Base-by-base conservation (phyloP, 192 early-diverging fungal genomes). In the Coemansia sp. region DNA sequence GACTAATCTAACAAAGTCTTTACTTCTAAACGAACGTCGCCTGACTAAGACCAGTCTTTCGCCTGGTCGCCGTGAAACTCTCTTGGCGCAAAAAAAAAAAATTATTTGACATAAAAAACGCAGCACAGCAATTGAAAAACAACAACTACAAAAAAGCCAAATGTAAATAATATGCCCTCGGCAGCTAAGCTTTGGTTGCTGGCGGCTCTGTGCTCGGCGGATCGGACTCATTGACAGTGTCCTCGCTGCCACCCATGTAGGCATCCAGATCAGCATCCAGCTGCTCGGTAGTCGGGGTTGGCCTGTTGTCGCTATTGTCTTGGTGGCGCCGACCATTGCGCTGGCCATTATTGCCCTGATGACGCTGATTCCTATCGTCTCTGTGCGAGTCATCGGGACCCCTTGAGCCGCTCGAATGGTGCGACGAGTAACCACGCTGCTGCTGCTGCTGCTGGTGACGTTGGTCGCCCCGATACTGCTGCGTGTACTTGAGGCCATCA, bases 231-330 rank as follows among this genome's bases (percentile, higher is more conserved):
- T 38, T 66, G 59, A 20, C 38, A 37, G n/a, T 15, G 15, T 24
- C 49, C 20, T 60, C 47, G 27, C 25, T 40, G 38, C 58, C 42
- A 4, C 45, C 67, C 79, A 82, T 82, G 43, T 82, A 82, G 25
- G 70, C 59, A 39, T 82, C 79, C 47, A 82, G 68, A 10, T 82
- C 79, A 32, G 75, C 79, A 41, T 82, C 74, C 2, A 82, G 79
- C 37, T 82, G 60, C 45, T 77, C 71, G 15, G 59, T 58, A 11
- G 74, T 82, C 37, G 64, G 49, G 0, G 32, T 22, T 11, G 65
- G 6, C 17, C 68, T 41, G 53, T 49, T 45, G 35, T 58, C 40
- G 20, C 25, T 19, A 12, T 57, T 47, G 38, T 20, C 24, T 15
- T 51, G 47, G n/a, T 36, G 64, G 41, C 54, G 15, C 17, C 54